A percentile compares a stretch with the other conserved stretches of the same genome.
phyloP scores from a whole-genome alignment of 495 filamentous ascomycete species.

The Cercophora scortea region DNA sequence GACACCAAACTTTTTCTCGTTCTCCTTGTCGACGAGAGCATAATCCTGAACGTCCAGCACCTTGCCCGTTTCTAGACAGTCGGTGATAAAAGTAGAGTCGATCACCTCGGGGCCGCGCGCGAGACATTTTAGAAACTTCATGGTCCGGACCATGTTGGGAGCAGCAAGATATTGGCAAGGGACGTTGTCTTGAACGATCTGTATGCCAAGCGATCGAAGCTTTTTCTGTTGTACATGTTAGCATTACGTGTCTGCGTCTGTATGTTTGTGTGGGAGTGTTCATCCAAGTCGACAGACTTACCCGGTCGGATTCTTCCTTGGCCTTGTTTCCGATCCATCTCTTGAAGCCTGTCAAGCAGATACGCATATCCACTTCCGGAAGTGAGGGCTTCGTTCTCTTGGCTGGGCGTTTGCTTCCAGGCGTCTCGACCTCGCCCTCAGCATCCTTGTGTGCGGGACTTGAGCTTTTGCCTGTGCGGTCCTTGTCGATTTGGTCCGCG shows the following conservation, averaged over 20 bases:
- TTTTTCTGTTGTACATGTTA: constrained; percentile 49
- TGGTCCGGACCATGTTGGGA: constrained; percentile 75
- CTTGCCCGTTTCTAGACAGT: constrained; percentile 52
- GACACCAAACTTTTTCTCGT: constrained; percentile 62
- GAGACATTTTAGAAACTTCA: constrained; percentile 85
- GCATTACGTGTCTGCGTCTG: background rate
- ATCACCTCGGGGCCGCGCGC: constrained; percentile 70
- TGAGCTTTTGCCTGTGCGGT: constrained; percentile 24
- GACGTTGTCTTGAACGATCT: constrained; percentile 64
- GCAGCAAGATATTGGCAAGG: constrained; percentile 81
- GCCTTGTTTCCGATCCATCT: constrained; percentile 60
- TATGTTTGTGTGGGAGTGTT: too few species aligned
- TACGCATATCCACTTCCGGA: constrained; percentile 55
- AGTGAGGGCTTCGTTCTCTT: constrained; percentile 42
- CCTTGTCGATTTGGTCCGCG: constrained; percentile 48
- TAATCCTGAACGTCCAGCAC: constrained; percentile 53
- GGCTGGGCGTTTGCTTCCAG: background rate
- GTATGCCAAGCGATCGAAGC: constrained; percentile 76
- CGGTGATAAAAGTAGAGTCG: constrained; percentile 68
- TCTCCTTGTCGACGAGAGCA: constrained; percentile 57
- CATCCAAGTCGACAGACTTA: constrained; percentile 32
- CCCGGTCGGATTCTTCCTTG: constrained; percentile 72
- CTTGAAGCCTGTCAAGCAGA: constrained; percentile 73
- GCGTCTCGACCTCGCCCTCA: constrained; percentile 36
- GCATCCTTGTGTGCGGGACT: constrained; percentile 21